Evolutionary conservation across 1,284 basidiomycete species (phyloP).

Genomic region (Ceratobasidium sp.): DNA sequence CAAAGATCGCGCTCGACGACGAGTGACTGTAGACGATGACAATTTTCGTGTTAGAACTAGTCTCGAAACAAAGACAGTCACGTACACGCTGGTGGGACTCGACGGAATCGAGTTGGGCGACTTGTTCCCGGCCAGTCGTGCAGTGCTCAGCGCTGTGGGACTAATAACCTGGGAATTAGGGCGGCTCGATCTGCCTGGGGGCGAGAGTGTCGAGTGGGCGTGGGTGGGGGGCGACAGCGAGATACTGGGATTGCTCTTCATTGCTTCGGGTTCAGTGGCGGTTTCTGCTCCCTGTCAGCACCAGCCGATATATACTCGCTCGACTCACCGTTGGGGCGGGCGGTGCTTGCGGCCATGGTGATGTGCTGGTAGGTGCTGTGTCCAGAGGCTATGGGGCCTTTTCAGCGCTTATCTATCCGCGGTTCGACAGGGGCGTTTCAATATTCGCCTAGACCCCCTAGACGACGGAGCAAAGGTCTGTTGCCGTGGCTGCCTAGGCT

Average conservation of each 20-base stretch:
- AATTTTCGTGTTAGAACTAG: background rate
- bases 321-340: background rate
- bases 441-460: too few relatives aligned
- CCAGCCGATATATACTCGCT: background rate
- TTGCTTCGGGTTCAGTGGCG: background rate
- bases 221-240: slow-evolving; percentile 11
- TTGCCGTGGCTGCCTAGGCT: too few relatives aligned
- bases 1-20: slow-evolving; percentile 39
- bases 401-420: slow-evolving; percentile 16
- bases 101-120: slow-evolving; percentile 29
- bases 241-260: slow-evolving; percentile 32
- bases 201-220: slow-evolving; percentile 7
- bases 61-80: background rate
- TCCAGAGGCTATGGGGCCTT: background rate
- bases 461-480: too few relatives aligned
- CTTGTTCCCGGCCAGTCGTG: slow-evolving; percentile 12
- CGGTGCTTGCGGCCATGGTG: slow-evolving; percentile 1
- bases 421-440: too few relatives aligned
- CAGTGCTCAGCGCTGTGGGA: slow-evolving; percentile 25
- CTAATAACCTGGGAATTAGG: slow-evolving; percentile 33
- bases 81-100: slow-evolving; percentile 35
- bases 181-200: background rate
- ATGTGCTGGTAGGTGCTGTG: slow-evolving; percentile 3
- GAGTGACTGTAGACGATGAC: slow-evolving; percentile 33
- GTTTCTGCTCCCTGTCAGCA: slow-evolving; percentile 1